Evolutionary conservation across 805 yeast species (phyloP).

Genomic region (Naumovozyma castellii): DNA sequence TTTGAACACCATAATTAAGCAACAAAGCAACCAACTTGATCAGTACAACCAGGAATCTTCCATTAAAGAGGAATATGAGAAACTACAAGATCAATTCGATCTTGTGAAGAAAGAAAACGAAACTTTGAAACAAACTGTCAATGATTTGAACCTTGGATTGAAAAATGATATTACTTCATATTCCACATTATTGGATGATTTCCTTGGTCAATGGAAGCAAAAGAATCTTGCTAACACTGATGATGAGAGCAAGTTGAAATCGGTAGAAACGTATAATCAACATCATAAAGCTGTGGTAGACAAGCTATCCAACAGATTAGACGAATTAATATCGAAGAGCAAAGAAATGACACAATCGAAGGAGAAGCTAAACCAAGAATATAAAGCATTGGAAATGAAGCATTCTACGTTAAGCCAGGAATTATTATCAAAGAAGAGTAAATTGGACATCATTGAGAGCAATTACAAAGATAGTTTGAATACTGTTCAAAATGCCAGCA

Average conservation of each 20-base stretch:
- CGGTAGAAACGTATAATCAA: constrained; percentile 4
- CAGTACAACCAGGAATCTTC: constrained; percentile 38
- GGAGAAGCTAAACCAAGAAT: constrained; percentile 30
- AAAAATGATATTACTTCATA: constrained; percentile 24
- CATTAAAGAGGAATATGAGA: constrained; percentile 38
- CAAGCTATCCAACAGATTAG: constrained; percentile 46
- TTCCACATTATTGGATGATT: constrained; percentile 21
- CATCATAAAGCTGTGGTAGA: constrained; percentile 27
- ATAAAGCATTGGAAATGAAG: constrained; percentile 21
- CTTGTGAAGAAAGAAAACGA: constrained; percentile 36
- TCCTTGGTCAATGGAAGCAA: constrained; percentile 22
- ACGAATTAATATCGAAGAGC: constrained; percentile 42
- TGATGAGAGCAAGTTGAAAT: constrained; percentile 5
- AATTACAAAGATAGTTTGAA: constrained; percentile 65
- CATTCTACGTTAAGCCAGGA: constrained; percentile 19
- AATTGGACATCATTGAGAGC: constrained; percentile 41
- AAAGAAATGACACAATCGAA: constrained; percentile 32
- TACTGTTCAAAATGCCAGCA: constrained; percentile 63
- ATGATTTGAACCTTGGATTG: constrained; percentile 27
- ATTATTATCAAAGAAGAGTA: constrained; percentile 24
- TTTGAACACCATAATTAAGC: constrained; percentile 45
- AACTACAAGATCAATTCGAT: constrained; percentile 40
- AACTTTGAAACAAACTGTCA: constrained; percentile 32
- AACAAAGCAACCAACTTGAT: constrained; percentile 41
- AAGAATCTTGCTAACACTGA: no score